phyloP scores from a whole-genome alignment of 495 filamentous ascomycete species.

The Cercophora samala region DNA sequence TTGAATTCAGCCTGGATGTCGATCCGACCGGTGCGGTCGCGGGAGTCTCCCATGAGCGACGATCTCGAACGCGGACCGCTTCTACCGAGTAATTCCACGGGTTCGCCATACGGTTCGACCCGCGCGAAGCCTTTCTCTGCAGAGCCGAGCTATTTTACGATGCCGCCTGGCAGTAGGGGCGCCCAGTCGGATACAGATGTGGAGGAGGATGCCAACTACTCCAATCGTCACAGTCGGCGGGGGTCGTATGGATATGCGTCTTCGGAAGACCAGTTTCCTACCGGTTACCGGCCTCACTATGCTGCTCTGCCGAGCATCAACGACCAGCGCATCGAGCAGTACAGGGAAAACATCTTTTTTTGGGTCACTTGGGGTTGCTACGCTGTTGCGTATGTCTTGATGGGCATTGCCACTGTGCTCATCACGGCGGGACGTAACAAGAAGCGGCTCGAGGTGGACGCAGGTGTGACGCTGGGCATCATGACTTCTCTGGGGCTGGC shows the following conservation, averaged over 20 bases:
- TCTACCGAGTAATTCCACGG: slow-evolving; percentile 15
- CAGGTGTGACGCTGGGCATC: slow-evolving; percentile 58
- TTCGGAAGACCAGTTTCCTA: slow-evolving; percentile 35
- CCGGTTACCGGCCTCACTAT: slow-evolving; percentile 43
- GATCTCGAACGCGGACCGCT: slow-evolving; percentile 36
- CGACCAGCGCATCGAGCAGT: slow-evolving; percentile 38
- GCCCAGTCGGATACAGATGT: slow-evolving; percentile 25
- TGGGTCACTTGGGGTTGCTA: slow-evolving; percentile 46
- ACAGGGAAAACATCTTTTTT: slow-evolving; percentile 47
- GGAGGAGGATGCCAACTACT: slow-evolving; percentile 27
- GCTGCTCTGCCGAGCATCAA: slow-evolving; percentile 42
- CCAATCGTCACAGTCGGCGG: slow-evolving; percentile 24
- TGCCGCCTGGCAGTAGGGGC: slow-evolving; percentile 10
- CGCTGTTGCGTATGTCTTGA: slow-evolving; percentile 47
- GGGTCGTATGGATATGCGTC: slow-evolving; percentile 31
- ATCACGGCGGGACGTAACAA: slow-evolving; percentile 53
- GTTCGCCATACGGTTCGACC: slow-evolving; percentile 18
- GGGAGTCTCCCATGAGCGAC: background rate
- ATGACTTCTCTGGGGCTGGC: slow-evolving; percentile 53
- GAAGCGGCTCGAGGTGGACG: slow-evolving; percentile 55
- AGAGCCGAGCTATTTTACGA: slow-evolving; percentile 24
- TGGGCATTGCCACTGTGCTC: slow-evolving; percentile 52
- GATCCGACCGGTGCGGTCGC: slow-evolving; percentile 11
- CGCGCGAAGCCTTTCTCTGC: background rate
- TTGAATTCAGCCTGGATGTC: slow-evolving; percentile 42